Conservation (phyloP, 176 grass and related monocot species). For the Poa pratensis region DNA sequence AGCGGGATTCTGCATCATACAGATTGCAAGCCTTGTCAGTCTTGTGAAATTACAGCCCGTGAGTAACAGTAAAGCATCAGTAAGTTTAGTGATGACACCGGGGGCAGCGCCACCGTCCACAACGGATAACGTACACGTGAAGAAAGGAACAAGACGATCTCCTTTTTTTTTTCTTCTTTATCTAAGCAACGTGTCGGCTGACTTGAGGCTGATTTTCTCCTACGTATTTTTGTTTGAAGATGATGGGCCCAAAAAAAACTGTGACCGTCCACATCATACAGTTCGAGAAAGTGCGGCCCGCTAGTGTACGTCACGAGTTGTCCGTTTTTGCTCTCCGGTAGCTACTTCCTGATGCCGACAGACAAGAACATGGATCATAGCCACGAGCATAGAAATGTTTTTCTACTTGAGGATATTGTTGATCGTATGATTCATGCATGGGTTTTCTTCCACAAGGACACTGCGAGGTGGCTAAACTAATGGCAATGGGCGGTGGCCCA, state of each 20-base stretch:
- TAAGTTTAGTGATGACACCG: no score
- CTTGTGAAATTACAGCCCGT: no score
- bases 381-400: neutral
- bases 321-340: neutral
- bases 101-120: constrained; percentile 29
- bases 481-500: constrained; percentile 1
- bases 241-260: neutral
- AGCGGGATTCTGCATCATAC: constrained; percentile 55
- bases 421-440: neutral
- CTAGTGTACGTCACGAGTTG: neutral
- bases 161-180: no score
- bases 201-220: neutral
- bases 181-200: neutral
- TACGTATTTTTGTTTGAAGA: neutral
- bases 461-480: neutral
- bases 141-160: neutral
- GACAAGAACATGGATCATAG: neutral
- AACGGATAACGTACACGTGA: neutral
- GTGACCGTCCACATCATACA: constrained; percentile 2
- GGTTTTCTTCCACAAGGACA: neutral
- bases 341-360: neutral
- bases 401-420: neutral
- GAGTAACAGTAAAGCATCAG: no score
- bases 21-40: no score
- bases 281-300: neutral